A percentile compares a stretch with the other conserved stretches of the same genome.
Conservation (phyloP, 2,329 filamentous ascomycete genomes). For the Alternaria sp. region DNA sequence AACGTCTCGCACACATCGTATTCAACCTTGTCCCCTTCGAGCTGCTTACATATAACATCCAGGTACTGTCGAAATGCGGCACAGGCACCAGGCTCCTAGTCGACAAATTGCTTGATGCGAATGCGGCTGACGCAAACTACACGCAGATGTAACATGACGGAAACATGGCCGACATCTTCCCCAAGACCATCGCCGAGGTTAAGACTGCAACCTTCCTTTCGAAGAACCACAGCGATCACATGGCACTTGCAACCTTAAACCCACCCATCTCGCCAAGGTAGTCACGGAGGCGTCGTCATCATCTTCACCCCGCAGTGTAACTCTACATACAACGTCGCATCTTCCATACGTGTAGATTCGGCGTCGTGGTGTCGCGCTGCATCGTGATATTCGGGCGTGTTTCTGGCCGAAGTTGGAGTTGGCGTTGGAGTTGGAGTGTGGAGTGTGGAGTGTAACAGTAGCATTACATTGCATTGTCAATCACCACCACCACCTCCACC, state of each 20-base stretch:
- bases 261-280: background rate
- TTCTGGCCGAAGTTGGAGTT: background rate
- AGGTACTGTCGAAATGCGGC: background rate
- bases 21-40: background rate
- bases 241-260: background rate
- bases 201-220: background rate
- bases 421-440: background rate
- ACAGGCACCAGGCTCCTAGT: background rate
- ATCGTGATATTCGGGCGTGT: background rate
- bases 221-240: background rate
- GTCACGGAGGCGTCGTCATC: background rate
- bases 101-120: conserved; percentile 1
- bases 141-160: background rate
- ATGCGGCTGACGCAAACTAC: background rate
- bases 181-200: background rate
- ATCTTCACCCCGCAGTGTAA: background rate
- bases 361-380: background rate
- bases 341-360: background rate
- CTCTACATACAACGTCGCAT: background rate
- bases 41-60: background rate
- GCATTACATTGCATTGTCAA: conserved; percentile 4
- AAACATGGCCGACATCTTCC: background rate
- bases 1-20: background rate
- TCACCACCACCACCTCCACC: background rate
- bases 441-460: background rate